These are phyloP conservation scores for Gymnopilus dilepis DNA, from an alignment of 768 basidiomycete species.

Conservation along the genomic window DNA sequence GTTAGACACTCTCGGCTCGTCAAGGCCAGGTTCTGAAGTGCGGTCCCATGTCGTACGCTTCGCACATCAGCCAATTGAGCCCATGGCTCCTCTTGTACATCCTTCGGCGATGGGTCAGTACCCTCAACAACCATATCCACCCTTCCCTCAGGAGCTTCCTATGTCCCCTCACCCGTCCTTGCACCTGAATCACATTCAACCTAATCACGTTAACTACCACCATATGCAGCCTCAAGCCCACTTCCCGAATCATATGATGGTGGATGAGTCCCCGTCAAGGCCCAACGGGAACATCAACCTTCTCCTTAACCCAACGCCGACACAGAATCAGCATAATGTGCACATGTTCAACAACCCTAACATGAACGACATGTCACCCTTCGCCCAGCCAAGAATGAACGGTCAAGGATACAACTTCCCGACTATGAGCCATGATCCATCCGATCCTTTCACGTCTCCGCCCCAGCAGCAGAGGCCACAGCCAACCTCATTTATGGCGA, in stretches of 20 bases:
- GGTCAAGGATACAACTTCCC: conserved; percentile 17
- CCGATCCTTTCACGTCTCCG: conserved; percentile 23
- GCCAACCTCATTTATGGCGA: conserved; percentile 9
- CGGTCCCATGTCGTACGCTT: conserved; percentile 55
- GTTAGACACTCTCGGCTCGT: conserved; percentile 44
- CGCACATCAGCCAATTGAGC: conserved; percentile 39
- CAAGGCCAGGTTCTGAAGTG: conserved; percentile 37
- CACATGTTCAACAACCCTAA: conserved; percentile 42
- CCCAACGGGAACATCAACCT: conserved; percentile 51
- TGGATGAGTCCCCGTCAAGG: conserved; percentile 40
- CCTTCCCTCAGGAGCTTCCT: background rate
- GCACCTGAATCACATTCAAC: conserved; percentile 7
- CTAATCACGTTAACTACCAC: conserved; percentile 11
- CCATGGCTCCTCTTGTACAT: conserved; percentile 25
- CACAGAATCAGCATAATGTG: background rate
- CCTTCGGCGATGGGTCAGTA: conserved; percentile 11
- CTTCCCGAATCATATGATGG: conserved; percentile 39
- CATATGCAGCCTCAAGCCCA: conserved; percentile 10
- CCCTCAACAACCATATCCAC: conserved; percentile 5
- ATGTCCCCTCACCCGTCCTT: conserved; percentile 15
- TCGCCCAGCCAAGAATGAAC: conserved; percentile 9
- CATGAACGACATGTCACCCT: conserved; percentile 4
- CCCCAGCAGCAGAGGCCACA: conserved; percentile 6
- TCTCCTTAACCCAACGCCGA: conserved; percentile 57
- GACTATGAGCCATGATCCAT: conserved; percentile 15